phyloP scores from a whole-genome alignment of 495 filamentous ascomycete genomes.

The Immersiella caudata region DNA sequence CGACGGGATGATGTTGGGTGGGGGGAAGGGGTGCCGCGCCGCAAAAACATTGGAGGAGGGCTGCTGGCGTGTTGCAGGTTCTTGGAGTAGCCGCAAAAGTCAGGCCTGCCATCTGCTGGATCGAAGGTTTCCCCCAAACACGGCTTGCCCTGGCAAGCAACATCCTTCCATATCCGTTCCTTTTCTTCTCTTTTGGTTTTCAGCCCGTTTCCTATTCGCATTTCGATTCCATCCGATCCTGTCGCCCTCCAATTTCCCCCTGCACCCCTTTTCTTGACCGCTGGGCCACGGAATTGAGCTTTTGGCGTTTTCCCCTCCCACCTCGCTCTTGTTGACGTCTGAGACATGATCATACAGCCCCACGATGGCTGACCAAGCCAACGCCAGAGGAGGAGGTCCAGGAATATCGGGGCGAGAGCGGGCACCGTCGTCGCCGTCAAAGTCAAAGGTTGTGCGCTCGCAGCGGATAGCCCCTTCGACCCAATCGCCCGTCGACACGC shows the following conservation, averaged over 20 bases:
- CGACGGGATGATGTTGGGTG: not conserved
- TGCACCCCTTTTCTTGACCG: conserved; percentile 9
- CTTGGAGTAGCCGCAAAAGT: not conserved
- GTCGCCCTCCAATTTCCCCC: not conserved
- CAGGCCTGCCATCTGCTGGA: not conserved
- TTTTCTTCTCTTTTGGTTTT: conserved; percentile 5
- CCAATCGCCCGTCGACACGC: conserved; percentile 36
- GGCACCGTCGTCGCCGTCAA: conserved; percentile 37
- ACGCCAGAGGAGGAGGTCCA: conserved; percentile 30
- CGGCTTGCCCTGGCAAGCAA: not conserved
- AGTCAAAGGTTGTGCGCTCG: conserved; percentile 45
- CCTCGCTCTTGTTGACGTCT: conserved; percentile 21
- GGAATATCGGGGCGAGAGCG: conserved; percentile 27
- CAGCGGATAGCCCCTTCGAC: conserved; percentile 42
- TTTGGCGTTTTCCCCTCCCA: not conserved
- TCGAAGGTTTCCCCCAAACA: not conserved
- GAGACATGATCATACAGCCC: conserved; percentile 37
- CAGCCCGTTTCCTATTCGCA: not conserved
- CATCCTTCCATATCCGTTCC: not conserved
- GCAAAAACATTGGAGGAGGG: not conserved
- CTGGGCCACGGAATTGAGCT: not conserved
- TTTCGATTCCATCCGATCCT: not conserved
- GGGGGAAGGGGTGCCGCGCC: not conserved
- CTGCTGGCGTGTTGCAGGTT: not conserved
- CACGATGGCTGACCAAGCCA: conserved; percentile 44